phyloP scores from a whole-genome alignment of 2,329 filamentous ascomycete species.

The Pestalotiopsis sp. region DNA sequence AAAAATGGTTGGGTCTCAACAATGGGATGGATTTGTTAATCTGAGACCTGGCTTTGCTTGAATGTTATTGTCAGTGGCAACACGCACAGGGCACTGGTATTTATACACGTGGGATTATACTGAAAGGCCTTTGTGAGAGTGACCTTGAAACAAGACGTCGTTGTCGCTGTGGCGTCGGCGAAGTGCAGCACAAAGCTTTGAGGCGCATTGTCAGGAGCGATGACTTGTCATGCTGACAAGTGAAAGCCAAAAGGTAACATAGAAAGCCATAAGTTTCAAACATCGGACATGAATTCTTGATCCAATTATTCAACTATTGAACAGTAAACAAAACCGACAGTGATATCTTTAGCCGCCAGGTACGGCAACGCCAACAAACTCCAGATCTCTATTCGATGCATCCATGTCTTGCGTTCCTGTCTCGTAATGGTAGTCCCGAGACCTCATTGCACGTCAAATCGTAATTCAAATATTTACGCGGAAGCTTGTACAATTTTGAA shows the following conservation, averaged over 20 bases:
- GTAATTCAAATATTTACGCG: conserved; percentile 42
- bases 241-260: not conserved
- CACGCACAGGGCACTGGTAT: not conserved
- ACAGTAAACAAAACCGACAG: not conserved
- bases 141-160: not conserved
- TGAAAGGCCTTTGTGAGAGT: not conserved
- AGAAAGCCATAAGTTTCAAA: not conserved
- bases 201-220: not conserved
- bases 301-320: not conserved
- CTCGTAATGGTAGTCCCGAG: not conserved
- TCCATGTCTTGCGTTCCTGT: not conserved
- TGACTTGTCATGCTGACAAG: not conserved
- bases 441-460: conserved; percentile 1
- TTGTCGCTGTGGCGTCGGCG: not conserved
- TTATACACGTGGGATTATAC: not conserved
- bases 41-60: not conserved
- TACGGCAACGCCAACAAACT: not conserved
- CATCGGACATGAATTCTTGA: not conserved
- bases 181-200: not conserved
- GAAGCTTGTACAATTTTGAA: conserved; percentile 70
- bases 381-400: not conserved
- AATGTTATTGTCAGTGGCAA: not conserved
- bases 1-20: not conserved
- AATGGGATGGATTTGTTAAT: not conserved
- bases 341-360: not conserved